Evolutionary conservation across 2,329 filamentous ascomycete genomes (phyloP), one percentile per base, ranked within the genome.

Genomic region (Pseudogymnoascus sp.): DNA sequence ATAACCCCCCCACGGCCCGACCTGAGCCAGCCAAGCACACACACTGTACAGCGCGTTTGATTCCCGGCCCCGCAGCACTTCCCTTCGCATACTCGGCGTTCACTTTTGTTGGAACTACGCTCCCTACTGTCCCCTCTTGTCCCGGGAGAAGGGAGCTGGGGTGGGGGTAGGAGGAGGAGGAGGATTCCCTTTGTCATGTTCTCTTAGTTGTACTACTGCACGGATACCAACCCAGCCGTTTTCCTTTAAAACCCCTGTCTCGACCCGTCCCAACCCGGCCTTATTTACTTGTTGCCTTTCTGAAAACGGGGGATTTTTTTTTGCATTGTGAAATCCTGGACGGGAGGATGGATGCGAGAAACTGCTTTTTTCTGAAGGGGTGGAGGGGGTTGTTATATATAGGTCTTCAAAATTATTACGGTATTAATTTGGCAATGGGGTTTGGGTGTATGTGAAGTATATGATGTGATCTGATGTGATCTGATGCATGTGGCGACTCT

Each of bases 321-420:
- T 6, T 26, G 24, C 24, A 26, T 26, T 26, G 24, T 19, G 24
- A 26, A 26, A 26, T 26, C 24, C 24, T 26, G 24, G 24, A 26
- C 3, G 4, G 24, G 24, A 24, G 44, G 21, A 5, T 14, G 42
- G 42, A 50, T 50, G 44, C 44, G 31, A 38, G 38, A 35, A 35
- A 33, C 56, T 38, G 33, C 24, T 13, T 31, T 31, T 31, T 31
- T 10, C 24, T 26, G 24, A 26, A 26, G 4, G 24, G 50, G 21
- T n/a, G 33, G 16, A 6, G 35, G 11, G 24, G 56, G 33, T 11
- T 40, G 16, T 29, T 61, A 37, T 37, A 37, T 61, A 61, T 42
- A 61, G 33, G 59, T 37, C 33, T 42, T 37, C 31, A 61, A 37
- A 61, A 61, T 42, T 61, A 42, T 61, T 42, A 61, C 31, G 37